These are phyloP conservation scores for Cytospora piceae DNA, from an alignment of 2,329 filamentous ascomycete species.

Conservation along the genomic window DNA sequence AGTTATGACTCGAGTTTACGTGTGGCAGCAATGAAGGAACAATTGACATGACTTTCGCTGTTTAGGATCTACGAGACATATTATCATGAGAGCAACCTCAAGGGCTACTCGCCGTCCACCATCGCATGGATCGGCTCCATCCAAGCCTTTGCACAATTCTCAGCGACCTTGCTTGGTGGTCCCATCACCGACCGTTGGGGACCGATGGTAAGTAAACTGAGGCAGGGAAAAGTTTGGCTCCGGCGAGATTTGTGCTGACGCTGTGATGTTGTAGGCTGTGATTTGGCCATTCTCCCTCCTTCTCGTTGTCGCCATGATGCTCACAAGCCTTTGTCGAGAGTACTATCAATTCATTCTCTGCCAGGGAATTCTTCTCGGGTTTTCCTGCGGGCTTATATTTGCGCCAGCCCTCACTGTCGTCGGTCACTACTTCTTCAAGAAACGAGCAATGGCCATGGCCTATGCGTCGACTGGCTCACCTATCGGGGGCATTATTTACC, in stretches of 20 bases:
- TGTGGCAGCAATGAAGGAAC: too few species aligned
- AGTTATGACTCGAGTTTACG: too few species aligned
- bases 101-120: conserved; percentile 35
- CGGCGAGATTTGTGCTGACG: too few species aligned
- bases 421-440: conserved; percentile 44
- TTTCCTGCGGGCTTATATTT: conserved; percentile 41
- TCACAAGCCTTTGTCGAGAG: conserved; percentile 42
- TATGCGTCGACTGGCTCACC: conserved; percentile 44
- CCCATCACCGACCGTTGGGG: conserved; percentile 46
- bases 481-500: conserved; percentile 51
- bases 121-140: conserved; percentile 45
- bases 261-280: conserved; percentile 38
- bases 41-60: too few species aligned
- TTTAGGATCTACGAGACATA: conserved; percentile 39
- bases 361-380: conserved; percentile 44
- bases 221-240: too few species aligned
- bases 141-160: conserved; percentile 38
- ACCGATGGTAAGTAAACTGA: not conserved
- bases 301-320: conserved; percentile 38
- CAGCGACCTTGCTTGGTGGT: conserved; percentile 37
- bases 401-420: conserved; percentile 44
- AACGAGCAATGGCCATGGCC: conserved; percentile 45
- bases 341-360: conserved; percentile 49
- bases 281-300: conserved; percentile 30
- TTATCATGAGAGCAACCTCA: conserved; percentile 38